Conservation (phyloP, 2,329 filamentous ascomycete genomes). For the Geosmithia flava region DNA sequence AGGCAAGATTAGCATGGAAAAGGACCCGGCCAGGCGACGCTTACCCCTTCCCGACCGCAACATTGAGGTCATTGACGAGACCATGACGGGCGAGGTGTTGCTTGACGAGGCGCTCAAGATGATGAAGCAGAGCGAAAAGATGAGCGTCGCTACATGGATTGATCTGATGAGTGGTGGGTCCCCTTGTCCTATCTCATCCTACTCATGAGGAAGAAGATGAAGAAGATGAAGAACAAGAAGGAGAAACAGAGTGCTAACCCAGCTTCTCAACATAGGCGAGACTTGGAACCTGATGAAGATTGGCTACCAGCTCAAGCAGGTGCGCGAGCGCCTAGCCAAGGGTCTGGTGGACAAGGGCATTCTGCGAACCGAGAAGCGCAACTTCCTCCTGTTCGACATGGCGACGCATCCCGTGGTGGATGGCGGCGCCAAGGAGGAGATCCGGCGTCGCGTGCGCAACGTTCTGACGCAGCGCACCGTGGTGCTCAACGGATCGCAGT, state of each 20-base stretch:
- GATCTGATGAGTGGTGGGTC: conserved; percentile 89
- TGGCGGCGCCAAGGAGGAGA: conserved; percentile 93
- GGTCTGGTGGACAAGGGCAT: conserved; percentile 98
- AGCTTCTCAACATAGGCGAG: conserved; percentile 51
- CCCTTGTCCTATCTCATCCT: not conserved
- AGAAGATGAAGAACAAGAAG: not conserved
- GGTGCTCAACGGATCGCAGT: conserved; percentile 74
- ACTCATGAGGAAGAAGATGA: not conserved
- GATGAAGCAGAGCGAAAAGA: conserved; percentile 99
- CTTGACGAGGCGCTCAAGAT: conserved; percentile 97
- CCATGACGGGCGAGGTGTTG: conserved; percentile 89
- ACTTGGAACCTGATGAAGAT: conserved; percentile 99
- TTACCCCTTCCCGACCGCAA: conserved; percentile 87
- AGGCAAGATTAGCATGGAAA: conserved; percentile 96
- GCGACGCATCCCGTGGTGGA: conserved; percentile 96
- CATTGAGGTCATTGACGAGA: conserved; percentile 96
- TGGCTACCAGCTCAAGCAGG: conserved; percentile 98
- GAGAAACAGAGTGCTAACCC: not conserved
- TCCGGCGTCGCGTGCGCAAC: conserved; percentile 81
- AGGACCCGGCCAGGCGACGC: conserved; percentile 80
- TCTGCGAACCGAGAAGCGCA: conserved; percentile 95
- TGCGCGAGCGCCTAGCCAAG: conserved; percentile 92
- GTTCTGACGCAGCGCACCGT: conserved; percentile 90
- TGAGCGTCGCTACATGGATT: conserved; percentile 99
- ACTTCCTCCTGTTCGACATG: conserved; percentile 99